A percentile compares a stretch with the other conserved stretches of the same genome.
Evolutionary conservation across 73 alveolate genomes (phyloP).

Genomic region (Blepharisma japonicum): DNA sequence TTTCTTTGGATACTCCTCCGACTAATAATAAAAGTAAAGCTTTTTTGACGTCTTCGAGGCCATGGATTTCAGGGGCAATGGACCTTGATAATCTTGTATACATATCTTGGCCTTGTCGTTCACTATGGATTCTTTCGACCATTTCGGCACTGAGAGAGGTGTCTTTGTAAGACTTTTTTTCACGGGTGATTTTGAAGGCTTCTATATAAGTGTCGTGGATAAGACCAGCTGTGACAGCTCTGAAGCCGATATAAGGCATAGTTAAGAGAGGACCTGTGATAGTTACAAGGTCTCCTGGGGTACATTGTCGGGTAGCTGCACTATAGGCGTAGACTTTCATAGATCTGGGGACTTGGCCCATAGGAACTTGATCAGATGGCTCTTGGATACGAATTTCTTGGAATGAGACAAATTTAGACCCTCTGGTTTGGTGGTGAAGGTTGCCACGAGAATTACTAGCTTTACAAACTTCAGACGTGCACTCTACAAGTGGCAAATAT

Average conservation of each 20-base stretch:
- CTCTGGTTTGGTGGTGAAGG: constrained; percentile 68
- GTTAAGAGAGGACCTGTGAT: constrained; percentile 88
- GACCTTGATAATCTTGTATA: constrained; percentile 79
- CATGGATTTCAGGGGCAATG: constrained; percentile 97
- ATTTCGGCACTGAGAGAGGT: constrained; percentile 56
- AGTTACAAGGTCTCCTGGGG: constrained; percentile 93
- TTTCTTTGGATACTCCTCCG: constrained; percentile 91
- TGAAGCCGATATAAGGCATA: constrained; percentile 59
- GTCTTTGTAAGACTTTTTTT: constrained; percentile 83
- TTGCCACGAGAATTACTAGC: constrained; percentile 81
- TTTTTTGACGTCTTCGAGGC: constrained; percentile 95
- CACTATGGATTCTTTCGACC: constrained; percentile 44
- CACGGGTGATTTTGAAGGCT: constrained; percentile 73
- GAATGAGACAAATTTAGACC: constrained; percentile 79
- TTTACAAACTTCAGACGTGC: constrained; percentile 81
- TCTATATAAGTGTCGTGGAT: constrained; percentile 89
- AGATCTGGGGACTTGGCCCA: constrained; percentile 91
- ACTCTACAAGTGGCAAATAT: constrained; percentile 83
- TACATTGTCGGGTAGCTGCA: constrained; percentile 63
- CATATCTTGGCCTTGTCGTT: constrained; percentile 40
- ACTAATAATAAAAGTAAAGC: constrained; percentile 90
- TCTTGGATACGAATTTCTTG: constrained; percentile 89
- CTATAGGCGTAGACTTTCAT: constrained; percentile 78
- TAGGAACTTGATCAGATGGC: constrained; percentile 88
- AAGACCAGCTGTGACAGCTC: constrained; percentile 65